These are phyloP conservation scores for Pseudozyma thailandica DNA, from an alignment of 1,284 basidiomycete genomes.

Conservation along the genomic window DNA sequence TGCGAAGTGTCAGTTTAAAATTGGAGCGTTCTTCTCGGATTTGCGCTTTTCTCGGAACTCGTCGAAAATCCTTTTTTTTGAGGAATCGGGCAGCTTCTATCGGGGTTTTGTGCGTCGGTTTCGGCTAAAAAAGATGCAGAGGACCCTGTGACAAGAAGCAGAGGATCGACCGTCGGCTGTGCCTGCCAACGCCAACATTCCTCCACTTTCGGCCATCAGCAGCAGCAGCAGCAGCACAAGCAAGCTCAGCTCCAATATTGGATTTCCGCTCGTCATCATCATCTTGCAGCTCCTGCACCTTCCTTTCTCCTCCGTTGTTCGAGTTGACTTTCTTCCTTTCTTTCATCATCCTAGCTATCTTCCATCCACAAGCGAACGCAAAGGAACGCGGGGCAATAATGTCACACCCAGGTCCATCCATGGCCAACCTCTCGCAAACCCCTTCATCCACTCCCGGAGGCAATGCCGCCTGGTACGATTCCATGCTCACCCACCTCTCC, in stretches of 20 bases:
- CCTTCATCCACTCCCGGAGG: constrained; percentile 29
- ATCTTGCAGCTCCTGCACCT: not conserved
- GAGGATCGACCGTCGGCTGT: not conserved
- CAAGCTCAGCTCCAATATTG: not conserved
- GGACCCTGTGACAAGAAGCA: not conserved
- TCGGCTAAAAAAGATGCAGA: not conserved
- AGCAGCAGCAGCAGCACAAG: not conserved
- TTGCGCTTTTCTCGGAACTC: constrained; percentile 16
- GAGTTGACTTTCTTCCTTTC: not conserved
- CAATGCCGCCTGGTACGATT: constrained; percentile 61
- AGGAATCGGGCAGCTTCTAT: constrained; percentile 1
- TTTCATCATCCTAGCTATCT: constrained; percentile 5
- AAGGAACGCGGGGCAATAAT: constrained; percentile 1
- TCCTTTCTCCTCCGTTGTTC: no score
- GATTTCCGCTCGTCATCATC: not conserved
- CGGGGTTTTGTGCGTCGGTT: not conserved
- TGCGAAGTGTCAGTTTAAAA: no score
- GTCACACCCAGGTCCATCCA: constrained; percentile 27
- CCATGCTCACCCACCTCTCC: constrained; percentile 60
- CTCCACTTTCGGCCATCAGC: not conserved
- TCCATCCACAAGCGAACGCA: not conserved
- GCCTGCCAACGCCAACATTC: not conserved
- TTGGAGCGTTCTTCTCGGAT: constrained; percentile 6
- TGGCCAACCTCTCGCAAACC: constrained; percentile 48
- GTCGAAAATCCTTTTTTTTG: not conserved